A percentile compares a stretch with the other conserved stretches of the same genome.
Conservation (phyloP, 2,329 filamentous ascomycete genomes). For the Fusarium begoniae region DNA sequence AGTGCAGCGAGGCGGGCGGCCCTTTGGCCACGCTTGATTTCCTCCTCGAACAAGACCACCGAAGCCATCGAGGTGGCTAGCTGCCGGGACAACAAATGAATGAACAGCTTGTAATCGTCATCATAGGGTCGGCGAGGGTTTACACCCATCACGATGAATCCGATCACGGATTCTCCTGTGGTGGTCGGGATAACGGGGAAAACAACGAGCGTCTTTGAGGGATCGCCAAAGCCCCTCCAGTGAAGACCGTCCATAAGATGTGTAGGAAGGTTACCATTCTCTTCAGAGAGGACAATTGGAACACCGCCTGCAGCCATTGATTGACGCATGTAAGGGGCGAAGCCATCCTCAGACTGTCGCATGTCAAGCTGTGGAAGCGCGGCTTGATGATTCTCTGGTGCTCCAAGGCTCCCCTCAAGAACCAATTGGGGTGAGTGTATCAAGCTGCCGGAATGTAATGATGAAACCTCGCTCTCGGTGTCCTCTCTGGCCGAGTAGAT, state of each 20-base stretch:
- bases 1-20: constrained; percentile 79
- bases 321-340: constrained; percentile 79
- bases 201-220: constrained; percentile 75
- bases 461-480: constrained; percentile 74
- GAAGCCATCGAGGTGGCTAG: constrained; percentile 83
- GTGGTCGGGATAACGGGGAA: constrained; percentile 82
- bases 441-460: constrained; percentile 73
- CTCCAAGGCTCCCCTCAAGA: constrained; percentile 78
- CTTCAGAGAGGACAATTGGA: constrained; percentile 74
- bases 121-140: constrained; percentile 84
- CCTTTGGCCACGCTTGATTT: constrained; percentile 77
- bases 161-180: constrained; percentile 74
- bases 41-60: constrained; percentile 84
- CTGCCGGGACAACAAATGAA: constrained; percentile 78
- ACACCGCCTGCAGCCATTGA: constrained; percentile 72
- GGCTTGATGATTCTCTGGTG: constrained; percentile 69
- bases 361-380: constrained; percentile 73
- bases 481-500: constrained; percentile 81
- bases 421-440: constrained; percentile 69
- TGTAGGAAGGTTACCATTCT: constrained; percentile 71
- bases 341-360: constrained; percentile 74
- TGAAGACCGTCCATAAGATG: constrained; percentile 72
- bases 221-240: constrained; percentile 76
- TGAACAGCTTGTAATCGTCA: constrained; percentile 81
- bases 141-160: constrained; percentile 80